Conservation (phyloP, 768 basidiomycete species). For the Asterophora parasitica region DNA sequence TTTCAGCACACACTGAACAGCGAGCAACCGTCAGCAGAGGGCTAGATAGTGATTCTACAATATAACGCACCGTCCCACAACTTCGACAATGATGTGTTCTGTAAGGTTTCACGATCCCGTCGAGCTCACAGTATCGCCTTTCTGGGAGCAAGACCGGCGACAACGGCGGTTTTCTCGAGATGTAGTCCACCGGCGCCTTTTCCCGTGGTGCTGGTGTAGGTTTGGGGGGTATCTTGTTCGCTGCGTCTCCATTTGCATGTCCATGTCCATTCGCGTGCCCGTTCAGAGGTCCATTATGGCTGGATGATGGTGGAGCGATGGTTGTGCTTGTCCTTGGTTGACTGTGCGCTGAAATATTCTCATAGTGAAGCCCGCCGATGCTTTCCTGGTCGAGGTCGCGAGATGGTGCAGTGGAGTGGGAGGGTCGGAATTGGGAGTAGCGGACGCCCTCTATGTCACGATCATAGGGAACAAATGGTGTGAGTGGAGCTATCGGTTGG, state of each 20-base stretch:
- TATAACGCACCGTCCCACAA: conserved; percentile 69
- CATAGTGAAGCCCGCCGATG: conserved; percentile 40
- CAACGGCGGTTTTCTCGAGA: conserved; percentile 31
- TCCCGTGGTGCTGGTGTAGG: not conserved
- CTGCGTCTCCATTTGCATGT: not conserved
- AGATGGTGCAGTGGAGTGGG: conserved; percentile 4
- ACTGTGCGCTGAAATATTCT: conserved; percentile 24
- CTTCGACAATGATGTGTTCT: conserved; percentile 75
- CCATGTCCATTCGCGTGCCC: not conserved
- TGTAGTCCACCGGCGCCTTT: conserved; percentile 11
- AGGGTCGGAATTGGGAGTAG: not conserved
- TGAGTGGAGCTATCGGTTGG: conserved; percentile 22
- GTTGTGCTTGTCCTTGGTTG: not conserved
- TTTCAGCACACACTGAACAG: conserved; percentile 66
- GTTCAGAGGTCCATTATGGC: not conserved
- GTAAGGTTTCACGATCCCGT: conserved; percentile 67
- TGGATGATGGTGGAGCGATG: not conserved
- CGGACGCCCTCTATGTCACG: conserved; percentile 1
- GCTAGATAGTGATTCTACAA: not conserved
- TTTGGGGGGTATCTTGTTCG: conserved; percentile 4
- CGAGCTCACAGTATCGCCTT: conserved; percentile 61
- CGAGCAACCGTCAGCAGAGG: conserved; percentile 3
- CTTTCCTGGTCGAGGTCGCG: conserved; percentile 21
- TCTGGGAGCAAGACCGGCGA: conserved; percentile 51
- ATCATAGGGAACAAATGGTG: conserved; percentile 7